Evolutionary conservation across 257 asterid species (phyloP).

Genomic region (Solanum chiquidenum): DNA sequence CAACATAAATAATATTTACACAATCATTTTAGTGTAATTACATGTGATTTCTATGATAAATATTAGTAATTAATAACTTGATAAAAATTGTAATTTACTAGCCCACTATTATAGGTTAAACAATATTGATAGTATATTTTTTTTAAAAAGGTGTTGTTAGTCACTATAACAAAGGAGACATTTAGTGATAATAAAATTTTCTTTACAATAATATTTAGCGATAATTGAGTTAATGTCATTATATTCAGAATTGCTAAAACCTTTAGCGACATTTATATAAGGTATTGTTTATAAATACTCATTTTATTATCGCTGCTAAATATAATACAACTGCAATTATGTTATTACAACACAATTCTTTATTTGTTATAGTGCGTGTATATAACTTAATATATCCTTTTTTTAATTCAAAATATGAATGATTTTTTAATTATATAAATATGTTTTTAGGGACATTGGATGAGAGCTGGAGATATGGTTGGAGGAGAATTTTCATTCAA

Average conservation of each 20-base stretch:
- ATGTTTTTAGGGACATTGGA: constrained; percentile 17
- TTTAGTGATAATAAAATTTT: background rate
- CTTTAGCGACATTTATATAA: no score
- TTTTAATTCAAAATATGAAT: background rate
- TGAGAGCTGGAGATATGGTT: constrained; percentile 9
- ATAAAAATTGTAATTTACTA: background rate
- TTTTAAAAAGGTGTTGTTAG: background rate
- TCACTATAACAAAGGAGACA: background rate
- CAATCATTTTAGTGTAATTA: background rate
- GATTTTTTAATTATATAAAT: background rate
- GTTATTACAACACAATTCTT: background rate
- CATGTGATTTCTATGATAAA: background rate
- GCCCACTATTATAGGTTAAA: background rate
- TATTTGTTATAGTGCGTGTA: background rate
- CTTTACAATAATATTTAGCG: no score
- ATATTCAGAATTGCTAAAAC: no score
- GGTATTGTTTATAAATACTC: background rate
- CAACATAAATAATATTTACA: no score
- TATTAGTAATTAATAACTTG: background rate
- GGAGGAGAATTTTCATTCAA: constrained; percentile 16
- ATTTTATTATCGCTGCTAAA: no score
- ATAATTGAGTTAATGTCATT: no score
- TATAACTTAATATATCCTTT: background rate
- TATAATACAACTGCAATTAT: no score
- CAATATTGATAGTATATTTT: background rate